phyloP scores from a whole-genome alignment of 2,329 filamentous ascomycete species.

The Colletotrichum sp. region DNA sequence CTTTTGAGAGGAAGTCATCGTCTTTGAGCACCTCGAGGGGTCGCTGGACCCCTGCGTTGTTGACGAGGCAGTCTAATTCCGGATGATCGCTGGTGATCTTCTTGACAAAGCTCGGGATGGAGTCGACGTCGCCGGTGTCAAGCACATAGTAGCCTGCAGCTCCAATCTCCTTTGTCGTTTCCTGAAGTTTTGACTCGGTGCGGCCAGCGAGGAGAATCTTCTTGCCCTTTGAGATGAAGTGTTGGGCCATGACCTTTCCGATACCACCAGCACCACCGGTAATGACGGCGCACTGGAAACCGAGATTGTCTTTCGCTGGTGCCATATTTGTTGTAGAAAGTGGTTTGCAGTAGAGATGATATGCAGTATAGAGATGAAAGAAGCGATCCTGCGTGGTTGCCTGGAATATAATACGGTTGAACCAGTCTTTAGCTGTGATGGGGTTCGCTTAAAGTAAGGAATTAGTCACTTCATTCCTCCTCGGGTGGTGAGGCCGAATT shows the following conservation, averaged over 20 bases:
- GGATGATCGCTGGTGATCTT: slow-evolving; percentile 52
- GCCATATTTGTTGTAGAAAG: background rate
- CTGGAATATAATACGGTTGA: fast-evolving
- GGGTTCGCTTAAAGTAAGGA: background rate
- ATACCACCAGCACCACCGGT: slow-evolving; percentile 59
- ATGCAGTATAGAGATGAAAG: background rate
- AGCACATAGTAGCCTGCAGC: slow-evolving; percentile 55
- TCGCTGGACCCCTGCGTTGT: slow-evolving; percentile 64
- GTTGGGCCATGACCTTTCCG: slow-evolving; percentile 51
- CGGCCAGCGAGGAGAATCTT: slow-evolving; percentile 58
- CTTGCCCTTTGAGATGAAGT: slow-evolving; percentile 50
- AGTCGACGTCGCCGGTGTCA: slow-evolving; percentile 51
- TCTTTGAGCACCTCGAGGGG: slow-evolving; percentile 50
- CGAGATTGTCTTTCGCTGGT: slow-evolving; percentile 22
- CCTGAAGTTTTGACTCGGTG: slow-evolving; percentile 57
- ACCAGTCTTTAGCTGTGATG: fast-evolving
- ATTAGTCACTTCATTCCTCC: too few species aligned
- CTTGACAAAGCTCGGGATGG: slow-evolving; percentile 49
- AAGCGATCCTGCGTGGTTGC: background rate
- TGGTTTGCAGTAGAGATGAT: background rate
- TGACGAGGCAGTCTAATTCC: slow-evolving; percentile 59
- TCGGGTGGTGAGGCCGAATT: background rate
- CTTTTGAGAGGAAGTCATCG: slow-evolving; percentile 50
- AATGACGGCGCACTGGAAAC: slow-evolving; percentile 50
- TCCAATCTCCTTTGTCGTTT: slow-evolving; percentile 46